A percentile compares a stretch with the other conserved stretches of the same genome.
phyloP scores from a whole-genome alignment of 495 filamentous ascomycete genomes.

The Hypoxylon fragiforme region DNA sequence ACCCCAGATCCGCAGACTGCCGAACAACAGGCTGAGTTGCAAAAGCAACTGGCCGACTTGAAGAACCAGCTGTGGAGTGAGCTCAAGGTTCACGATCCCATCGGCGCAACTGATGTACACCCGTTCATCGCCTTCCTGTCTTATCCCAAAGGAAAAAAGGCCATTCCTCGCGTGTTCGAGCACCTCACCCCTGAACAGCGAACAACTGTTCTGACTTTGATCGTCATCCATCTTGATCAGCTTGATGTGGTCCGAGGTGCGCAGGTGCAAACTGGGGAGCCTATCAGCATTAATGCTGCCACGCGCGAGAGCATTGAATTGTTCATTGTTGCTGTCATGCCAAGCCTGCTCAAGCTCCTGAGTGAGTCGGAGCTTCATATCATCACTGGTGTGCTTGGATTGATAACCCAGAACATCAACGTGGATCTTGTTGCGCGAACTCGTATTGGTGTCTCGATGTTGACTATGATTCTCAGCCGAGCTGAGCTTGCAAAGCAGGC shows the following conservation, averaged over 20 bases:
- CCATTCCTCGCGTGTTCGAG: conserved; percentile 90
- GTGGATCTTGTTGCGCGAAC: conserved; percentile 77
- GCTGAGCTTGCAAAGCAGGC: conserved; percentile 90
- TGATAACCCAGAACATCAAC: conserved; percentile 81
- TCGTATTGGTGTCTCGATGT: conserved; percentile 80
- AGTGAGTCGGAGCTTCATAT: conserved; percentile 89
- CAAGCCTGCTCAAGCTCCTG: conserved; percentile 81
- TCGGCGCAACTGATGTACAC: conserved; percentile 73
- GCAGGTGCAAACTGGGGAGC: conserved; percentile 68
- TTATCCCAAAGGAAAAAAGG: conserved; percentile 94
- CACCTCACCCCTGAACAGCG: conserved; percentile 91
- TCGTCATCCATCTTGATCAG: conserved; percentile 88
- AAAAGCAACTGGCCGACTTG: conserved; percentile 74
- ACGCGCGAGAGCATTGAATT: conserved; percentile 90
- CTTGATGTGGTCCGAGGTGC: conserved; percentile 85
- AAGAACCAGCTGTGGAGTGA: conserved; percentile 80
- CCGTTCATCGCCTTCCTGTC: conserved; percentile 97
- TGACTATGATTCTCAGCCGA: conserved; percentile 93
- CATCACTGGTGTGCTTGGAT: conserved; percentile 81
- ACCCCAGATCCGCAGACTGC: conserved; percentile 63
- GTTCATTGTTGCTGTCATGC: conserved; percentile 85
- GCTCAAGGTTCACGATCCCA: conserved; percentile 88
- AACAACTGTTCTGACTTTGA: conserved; percentile 91
- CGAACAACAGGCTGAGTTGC: conserved; percentile 73
- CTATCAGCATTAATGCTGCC: conserved; percentile 62